Percentiles rank a stretch among this genome's conserved stretches.
These are phyloP conservation scores for Grosmannia huntii DNA, from an alignment of 2,329 filamentous ascomycete genomes.

Conservation along the genomic window DNA sequence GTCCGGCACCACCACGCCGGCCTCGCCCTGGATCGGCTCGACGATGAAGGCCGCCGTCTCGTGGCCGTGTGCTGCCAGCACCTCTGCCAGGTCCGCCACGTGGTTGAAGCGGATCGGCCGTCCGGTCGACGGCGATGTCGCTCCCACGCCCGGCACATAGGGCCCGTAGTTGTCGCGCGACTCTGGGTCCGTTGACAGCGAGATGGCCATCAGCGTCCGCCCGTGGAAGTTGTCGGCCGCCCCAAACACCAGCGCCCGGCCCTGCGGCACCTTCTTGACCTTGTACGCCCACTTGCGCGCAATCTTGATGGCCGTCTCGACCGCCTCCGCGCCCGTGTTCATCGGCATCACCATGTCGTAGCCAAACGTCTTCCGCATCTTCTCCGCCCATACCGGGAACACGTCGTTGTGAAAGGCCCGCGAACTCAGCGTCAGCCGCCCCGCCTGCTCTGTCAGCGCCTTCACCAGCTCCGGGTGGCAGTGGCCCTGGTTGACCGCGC, in stretches of 20 bases:
- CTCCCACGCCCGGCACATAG: slow-evolving; percentile 81
- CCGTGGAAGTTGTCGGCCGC: slow-evolving; percentile 93
- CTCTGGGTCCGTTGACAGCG: slow-evolving; percentile 88
- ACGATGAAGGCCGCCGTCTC: slow-evolving; percentile 88
- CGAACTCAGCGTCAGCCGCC: slow-evolving; percentile 80
- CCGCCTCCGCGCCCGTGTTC: slow-evolving; percentile 95
- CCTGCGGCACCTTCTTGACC: slow-evolving; percentile 75
- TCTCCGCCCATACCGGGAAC: slow-evolving; percentile 90
- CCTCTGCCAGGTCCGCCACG: slow-evolving; percentile 64
- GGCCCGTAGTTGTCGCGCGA: slow-evolving; percentile 95
- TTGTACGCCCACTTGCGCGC: slow-evolving; percentile 98
- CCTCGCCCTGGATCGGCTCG: slow-evolving; percentile 94
- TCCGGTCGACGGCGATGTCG: slow-evolving; percentile 60
- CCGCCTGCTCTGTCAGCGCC: slow-evolving; percentile 78
- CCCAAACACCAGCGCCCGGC: slow-evolving; percentile 73
- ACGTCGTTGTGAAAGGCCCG: slow-evolving; percentile 98
- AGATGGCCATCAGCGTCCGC: slow-evolving; percentile 88
- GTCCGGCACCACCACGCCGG: slow-evolving; percentile 88
- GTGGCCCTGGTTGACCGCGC: slow-evolving; percentile 94
- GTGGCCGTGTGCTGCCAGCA: slow-evolving; percentile 66
- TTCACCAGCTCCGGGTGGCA: slow-evolving; percentile 94
- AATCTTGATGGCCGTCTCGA: slow-evolving; percentile 93
- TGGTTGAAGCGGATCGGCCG: slow-evolving; percentile 79
- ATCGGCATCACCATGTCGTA: slow-evolving; percentile 98
- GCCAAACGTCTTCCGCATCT: slow-evolving; percentile 76